Evolutionary conservation across 768 basidiomycete genomes (phyloP).

Genomic region (Suillus lakei): DNA sequence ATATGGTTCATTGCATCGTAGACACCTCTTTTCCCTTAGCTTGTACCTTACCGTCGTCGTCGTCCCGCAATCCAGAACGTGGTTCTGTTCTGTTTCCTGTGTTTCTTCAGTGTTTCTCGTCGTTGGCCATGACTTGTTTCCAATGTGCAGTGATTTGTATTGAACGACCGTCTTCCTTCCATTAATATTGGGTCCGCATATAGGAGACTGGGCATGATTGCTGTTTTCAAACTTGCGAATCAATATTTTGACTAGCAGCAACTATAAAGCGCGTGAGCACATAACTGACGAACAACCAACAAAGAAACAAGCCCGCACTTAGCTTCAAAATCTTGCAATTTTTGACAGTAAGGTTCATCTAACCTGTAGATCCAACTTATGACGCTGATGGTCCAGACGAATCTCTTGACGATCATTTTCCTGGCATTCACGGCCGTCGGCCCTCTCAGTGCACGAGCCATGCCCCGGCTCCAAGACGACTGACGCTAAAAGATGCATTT

Average conservation of each 20-base stretch:
- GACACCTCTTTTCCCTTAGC: no score
- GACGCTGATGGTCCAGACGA: not conserved
- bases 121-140: no score
- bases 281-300: not conserved
- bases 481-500: constrained; percentile 9
- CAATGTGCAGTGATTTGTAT: no score
- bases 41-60: no score
- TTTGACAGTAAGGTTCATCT: not conserved
- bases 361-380: not conserved
- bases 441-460: not conserved
- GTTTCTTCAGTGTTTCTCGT: no score
- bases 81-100: no score
- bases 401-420: no score
- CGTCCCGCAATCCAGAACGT: no score
- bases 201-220: no score
- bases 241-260: not conserved
- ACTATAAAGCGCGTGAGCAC: not conserved
- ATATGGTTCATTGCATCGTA: no score
- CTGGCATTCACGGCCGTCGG: not conserved
- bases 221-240: not conserved
- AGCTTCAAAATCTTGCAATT: not conserved
- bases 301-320: not conserved
- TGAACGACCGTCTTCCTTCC: no score
- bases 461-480: not conserved
- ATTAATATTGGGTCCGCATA: no score